Base-by-base conservation (phyloP, 805 yeast species). In the Candida gorgasii region DNA sequence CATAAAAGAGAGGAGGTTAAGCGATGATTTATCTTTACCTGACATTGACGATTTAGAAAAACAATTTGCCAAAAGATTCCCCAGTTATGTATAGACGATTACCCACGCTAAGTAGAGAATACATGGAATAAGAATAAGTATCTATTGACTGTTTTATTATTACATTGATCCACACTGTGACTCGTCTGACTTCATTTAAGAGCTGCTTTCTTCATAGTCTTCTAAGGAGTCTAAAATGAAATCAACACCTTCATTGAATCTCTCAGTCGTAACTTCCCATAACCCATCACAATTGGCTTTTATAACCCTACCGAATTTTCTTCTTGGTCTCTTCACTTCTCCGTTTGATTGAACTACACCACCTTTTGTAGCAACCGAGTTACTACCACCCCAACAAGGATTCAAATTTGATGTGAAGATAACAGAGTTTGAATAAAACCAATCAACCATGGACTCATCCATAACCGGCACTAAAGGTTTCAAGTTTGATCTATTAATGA, bases 261-360 rank as follows among this genome's bases (percentile, higher is more conserved):
- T 72, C 59, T 88, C 97, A 46, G 81, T 82, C 40, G 89, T 75
- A 11, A 88, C 79, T 46, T 85, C 86, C 65, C 80, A 84, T 45
- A 90, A 58, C 1, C 92, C 89, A 52, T 85, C 92, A 18, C 73
- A 67, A 33, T 81, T 80, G 5, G 93, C 78, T 52, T 83, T 80
- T 40, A 90, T 63, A 2, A 93, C 96, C 46, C 97, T 76, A 16
- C 99, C 99, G 57, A 82, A 89, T 62, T 89, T 92, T 62, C 87
- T 82, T 58, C 98, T 79, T 28, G 96, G 96, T 57, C 83, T 77
- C 57, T 88, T 89, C 27, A 59, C 56, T 17, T 51, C 54, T 15
- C 60, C 71, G 7, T 50, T 44, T 14, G 35, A 36, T 13, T 43
- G 40, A 7, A 44, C 47, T 19, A 36, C 23, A 5, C 61, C 61